These are phyloP conservation scores for Xerocomus nothofagi DNA, from an alignment of 1,284 basidiomycete genomes.

Conservation along the genomic window DNA sequence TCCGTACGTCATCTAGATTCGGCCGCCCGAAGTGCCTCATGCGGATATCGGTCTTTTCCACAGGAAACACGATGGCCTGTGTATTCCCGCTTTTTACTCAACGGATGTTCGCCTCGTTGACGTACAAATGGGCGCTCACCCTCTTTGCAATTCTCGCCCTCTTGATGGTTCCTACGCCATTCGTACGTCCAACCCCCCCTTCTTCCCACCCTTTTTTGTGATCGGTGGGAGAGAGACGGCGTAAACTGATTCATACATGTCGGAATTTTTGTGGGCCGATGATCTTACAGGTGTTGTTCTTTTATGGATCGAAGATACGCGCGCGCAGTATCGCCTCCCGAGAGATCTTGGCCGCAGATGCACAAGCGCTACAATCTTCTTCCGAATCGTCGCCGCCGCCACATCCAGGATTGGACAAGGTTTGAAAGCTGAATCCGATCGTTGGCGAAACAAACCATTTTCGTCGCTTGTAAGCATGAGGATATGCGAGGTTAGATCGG, in stretches of 20 bases:
- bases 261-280: no score
- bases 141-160: conserved; percentile 61
- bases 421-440: conserved; percentile 4
- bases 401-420: conserved; percentile 10
- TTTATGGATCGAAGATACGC: conserved; percentile 44
- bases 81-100: conserved; percentile 64
- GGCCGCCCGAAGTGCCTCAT: neutral
- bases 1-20: conserved; percentile 42
- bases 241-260: neutral
- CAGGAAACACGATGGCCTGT: conserved; percentile 57
- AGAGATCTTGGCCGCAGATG: conserved; percentile 38
- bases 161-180: conserved; percentile 65
- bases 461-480: neutral
- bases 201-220: neutral
- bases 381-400: neutral
- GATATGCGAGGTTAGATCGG: neutral
- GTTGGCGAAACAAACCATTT: neutral
- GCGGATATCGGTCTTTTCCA: neutral
- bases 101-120: conserved; percentile 58
- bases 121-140: conserved; percentile 70
- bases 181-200: conserved; percentile 40
- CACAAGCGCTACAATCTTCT: neutral
- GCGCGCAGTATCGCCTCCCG: conserved; percentile 58
- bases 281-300: conserved; percentile 18
- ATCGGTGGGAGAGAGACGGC: neutral